Percentiles rank a stretch among this genome's conserved stretches.
Conservation (phyloP, 495 filamentous ascomycete species). For the Lasiosphaeria hispida region DNA sequence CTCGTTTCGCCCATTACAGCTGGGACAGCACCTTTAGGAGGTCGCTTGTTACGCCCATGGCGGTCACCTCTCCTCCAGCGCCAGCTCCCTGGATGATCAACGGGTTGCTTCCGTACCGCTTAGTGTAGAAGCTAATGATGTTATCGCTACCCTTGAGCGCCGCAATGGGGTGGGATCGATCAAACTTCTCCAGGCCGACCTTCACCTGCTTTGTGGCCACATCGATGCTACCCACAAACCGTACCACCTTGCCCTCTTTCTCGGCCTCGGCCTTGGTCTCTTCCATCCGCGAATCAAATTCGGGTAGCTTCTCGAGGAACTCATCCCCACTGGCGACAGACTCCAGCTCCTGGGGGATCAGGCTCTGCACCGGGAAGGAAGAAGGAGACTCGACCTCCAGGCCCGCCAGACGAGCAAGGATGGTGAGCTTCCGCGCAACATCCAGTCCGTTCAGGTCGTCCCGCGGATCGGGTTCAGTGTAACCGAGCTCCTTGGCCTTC, state of each 20-base stretch:
- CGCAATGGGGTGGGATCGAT: constrained; percentile 80
- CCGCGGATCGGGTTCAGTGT: constrained; percentile 93
- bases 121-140: constrained; percentile 96
- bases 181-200: constrained; percentile 86
- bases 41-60: constrained; percentile 91
- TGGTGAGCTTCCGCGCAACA: constrained; percentile 94
- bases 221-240: constrained; percentile 93
- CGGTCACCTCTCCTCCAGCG: constrained; percentile 91
- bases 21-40: constrained; percentile 74
- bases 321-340: constrained; percentile 69
- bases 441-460: constrained; percentile 96
- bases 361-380: constrained; percentile 83
- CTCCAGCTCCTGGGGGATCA: constrained; percentile 83
- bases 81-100: constrained; percentile 93
- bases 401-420: constrained; percentile 80
- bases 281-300: constrained; percentile 83
- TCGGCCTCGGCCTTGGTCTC: constrained; percentile 72
- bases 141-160: constrained; percentile 95
- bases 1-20: constrained; percentile 28
- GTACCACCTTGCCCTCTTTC: constrained; percentile 83
- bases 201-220: constrained; percentile 70
- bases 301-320: constrained; percentile 72
- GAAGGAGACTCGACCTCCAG: constrained; percentile 73
- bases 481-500: constrained; percentile 90
- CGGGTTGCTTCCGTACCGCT: constrained; percentile 85